A percentile compares a stretch with the other conserved stretches of the same genome.
Conservation (phyloP, 352 stramenopile genomes). For the Globisporangium canariense region DNA sequence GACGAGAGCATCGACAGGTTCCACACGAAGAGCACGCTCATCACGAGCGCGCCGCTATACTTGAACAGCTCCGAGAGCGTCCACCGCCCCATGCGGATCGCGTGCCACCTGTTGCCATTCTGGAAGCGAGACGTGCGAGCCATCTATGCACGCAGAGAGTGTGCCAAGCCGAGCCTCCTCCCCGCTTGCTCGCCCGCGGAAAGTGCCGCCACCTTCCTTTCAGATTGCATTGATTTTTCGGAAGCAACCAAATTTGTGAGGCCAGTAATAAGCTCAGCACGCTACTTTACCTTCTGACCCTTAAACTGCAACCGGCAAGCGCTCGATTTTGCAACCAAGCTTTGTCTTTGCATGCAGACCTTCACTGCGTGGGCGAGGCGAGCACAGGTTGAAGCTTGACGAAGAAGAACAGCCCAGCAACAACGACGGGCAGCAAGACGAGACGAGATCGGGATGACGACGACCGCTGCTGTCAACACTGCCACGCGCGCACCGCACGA, state of each 20-base stretch:
- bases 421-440: not conserved
- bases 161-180: not conserved
- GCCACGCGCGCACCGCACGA: not conserved
- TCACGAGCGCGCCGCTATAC: conserved; percentile 20
- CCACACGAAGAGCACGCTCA: conserved; percentile 48
- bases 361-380: not conserved
- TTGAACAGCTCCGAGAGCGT: conserved; percentile 25
- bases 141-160: conserved; percentile 8
- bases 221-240: not conserved
- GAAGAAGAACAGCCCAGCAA: not conserved
- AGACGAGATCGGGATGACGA: not conserved
- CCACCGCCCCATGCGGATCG: conserved; percentile 18
- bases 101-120: conserved; percentile 23
- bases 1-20: conserved; percentile 48
- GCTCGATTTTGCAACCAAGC: not conserved
- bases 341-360: not conserved
- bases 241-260: not conserved
- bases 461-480: not conserved
- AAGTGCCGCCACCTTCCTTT: not conserved
- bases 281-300: not conserved
- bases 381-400: not conserved
- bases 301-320: too few relatives aligned
- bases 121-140: conserved; percentile 19
- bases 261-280: conserved; percentile 6
- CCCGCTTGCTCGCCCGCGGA: not conserved